Conservation (phyloP, 2,329 filamentous ascomycete species). For the Neofusicoccum umdonicola region DNA sequence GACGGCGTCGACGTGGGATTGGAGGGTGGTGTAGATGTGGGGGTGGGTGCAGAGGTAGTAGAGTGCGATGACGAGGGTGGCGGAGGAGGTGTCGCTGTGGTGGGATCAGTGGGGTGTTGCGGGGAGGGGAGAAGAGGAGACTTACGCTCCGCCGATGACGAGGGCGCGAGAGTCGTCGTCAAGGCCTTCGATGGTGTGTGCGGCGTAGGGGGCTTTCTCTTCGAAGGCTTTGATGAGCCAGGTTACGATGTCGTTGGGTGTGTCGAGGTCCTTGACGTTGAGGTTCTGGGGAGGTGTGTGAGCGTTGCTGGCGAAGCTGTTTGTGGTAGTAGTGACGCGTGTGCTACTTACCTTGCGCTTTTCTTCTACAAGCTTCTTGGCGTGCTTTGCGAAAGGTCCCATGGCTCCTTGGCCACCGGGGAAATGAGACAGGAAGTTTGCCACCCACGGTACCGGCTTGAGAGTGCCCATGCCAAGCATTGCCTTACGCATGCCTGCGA, state of each 20-base stretch:
- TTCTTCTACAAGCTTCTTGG: neutral
- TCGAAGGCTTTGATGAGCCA: constrained; percentile 11
- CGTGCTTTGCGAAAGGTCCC: neutral
- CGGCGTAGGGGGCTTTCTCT: neutral
- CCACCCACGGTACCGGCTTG: constrained; percentile 11
- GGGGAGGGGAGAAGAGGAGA: neutral
- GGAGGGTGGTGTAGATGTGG: constrained; percentile 31
- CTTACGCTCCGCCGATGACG: constrained; percentile 13
- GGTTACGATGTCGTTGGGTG: constrained; percentile 2
- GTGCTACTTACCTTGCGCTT: neutral
- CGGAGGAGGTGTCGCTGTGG: constrained; percentile 44
- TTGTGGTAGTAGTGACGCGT: constrained; percentile 15
- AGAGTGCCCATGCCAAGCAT: neutral
- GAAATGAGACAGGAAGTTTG: neutral
- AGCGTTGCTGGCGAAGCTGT: neutral
- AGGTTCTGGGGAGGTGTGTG: neutral
- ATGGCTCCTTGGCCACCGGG: constrained; percentile 19
- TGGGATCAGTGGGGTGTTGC: neutral
- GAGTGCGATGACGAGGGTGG: constrained; percentile 40
- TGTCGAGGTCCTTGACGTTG: neutral
- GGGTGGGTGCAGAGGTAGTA: constrained; percentile 47
- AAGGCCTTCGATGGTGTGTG: neutral
- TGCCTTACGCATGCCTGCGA: no score
- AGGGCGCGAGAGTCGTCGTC: constrained; percentile 11
- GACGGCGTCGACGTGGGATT: constrained; percentile 34